These are phyloP conservation scores for Rubia yunnanensis DNA, from an alignment of 257 asterid genomes.

Conservation along the genomic window DNA sequence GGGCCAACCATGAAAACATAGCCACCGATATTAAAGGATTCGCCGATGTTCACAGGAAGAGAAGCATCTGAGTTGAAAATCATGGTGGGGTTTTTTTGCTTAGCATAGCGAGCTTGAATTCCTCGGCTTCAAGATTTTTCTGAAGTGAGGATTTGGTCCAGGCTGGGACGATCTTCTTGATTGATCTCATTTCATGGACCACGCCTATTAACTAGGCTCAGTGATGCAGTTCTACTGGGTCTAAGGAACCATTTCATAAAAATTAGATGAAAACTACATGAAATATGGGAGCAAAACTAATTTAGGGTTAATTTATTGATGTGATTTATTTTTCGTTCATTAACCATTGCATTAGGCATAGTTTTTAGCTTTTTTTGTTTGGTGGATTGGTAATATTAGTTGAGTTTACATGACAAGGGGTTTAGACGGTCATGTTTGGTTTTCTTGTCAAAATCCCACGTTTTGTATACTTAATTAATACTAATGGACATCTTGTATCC, in stretches of 20 bases:
- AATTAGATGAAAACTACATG: background rate
- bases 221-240: background rate
- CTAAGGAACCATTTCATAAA: background rate
- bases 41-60: slow-evolving; percentile 43
- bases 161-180: background rate
- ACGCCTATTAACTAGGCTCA: background rate
- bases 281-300: background rate
- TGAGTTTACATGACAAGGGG: too few relatives aligned
- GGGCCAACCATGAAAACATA: slow-evolving; percentile 57
- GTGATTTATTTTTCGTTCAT: too few relatives aligned
- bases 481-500: too few relatives aligned
- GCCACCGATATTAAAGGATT: slow-evolving; percentile 37
- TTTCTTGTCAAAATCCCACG: too few relatives aligned
- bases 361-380: too few relatives aligned
- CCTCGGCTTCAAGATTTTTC: slow-evolving; percentile 44
- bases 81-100: background rate
- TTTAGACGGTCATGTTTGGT: too few relatives aligned
- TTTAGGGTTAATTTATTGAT: background rate
- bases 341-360: too few relatives aligned
- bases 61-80: slow-evolving; percentile 14
- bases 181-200: background rate
- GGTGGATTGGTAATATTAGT: too few relatives aligned
- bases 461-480: too few relatives aligned
- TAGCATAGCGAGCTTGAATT: slow-evolving; percentile 26
- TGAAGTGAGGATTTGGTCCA: slow-evolving; percentile 24